These are phyloP conservation scores for Clonostachys rhizophaga DNA, from an alignment of 2,329 filamentous ascomycete genomes.

Conservation along the genomic window DNA sequence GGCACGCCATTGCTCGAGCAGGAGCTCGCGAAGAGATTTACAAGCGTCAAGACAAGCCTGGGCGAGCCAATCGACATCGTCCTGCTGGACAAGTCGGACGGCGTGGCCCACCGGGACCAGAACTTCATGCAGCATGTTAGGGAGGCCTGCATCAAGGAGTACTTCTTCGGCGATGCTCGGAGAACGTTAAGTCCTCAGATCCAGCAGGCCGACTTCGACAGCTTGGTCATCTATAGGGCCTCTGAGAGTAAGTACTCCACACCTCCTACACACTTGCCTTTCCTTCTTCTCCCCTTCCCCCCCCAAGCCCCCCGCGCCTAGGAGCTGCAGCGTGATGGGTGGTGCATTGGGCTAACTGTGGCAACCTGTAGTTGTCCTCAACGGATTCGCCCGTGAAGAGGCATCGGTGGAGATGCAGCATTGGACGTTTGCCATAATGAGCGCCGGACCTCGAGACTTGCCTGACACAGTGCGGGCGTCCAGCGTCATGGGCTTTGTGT, in stretches of 20 bases:
- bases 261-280: conserved; percentile 7
- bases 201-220: conserved; percentile 74
- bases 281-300: too few relatives aligned
- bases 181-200: conserved; percentile 82
- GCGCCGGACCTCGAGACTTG: conserved; percentile 65
- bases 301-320: conserved; percentile 1
- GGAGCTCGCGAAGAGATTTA: conserved; percentile 69
- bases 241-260: conserved; percentile 3
- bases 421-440: conserved; percentile 79
- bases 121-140: conserved; percentile 68
- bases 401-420: conserved; percentile 69
- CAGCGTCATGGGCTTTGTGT: conserved; percentile 87
- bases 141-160: conserved; percentile 78
- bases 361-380: conserved; percentile 6
- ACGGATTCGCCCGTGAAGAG: conserved; percentile 57
- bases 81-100: conserved; percentile 78
- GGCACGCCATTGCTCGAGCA: conserved; percentile 73
- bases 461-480: conserved; percentile 73
- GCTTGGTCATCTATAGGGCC: conserved; percentile 61
- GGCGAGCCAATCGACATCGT: conserved; percentile 72
- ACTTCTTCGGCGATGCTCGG: conserved; percentile 84
- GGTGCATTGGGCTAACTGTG: conserved; percentile 10
- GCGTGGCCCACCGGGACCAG: conserved; percentile 73
- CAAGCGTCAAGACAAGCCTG: conserved; percentile 44
- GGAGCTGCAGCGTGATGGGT: not conserved